Evolutionary conservation across 73 alveolate genomes (phyloP), one percentile per base, ranked within the genome.

Genomic region (Strombidium stylifer): DNA sequence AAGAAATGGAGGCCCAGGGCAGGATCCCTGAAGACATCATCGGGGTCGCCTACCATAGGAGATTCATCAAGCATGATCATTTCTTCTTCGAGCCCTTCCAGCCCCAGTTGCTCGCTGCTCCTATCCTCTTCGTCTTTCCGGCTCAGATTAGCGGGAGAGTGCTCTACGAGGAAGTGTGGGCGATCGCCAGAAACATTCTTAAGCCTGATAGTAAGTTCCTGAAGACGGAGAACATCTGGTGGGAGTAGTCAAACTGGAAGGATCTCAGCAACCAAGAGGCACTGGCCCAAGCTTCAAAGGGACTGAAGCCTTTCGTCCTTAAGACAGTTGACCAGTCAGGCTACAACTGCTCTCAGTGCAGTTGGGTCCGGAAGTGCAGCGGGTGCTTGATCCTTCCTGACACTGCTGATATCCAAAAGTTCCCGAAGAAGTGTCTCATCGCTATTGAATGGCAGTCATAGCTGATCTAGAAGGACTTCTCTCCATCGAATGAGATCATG

Each of bases 381-480:
- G 84, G 84, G 5, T 70, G 84, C 32, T 7, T 57, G 2, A 18
- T 70, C 2, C 46, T 44, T 12, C 74, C 84, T 1, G 20, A 39
- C 0, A 39, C 55, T 8, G 52, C 3, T 0, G 15, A 35, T 14
- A 56, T 70, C 4, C 60, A 70, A 5, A 59, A 70, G 24, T 32
- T 70, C 39, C 24, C 40, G 14, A 69, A 25, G 28, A 39, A 26
- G 36, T 10, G 36, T 14, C 67, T 31, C 30, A 16, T 70, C 1
- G 84, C 60, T 1, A 57, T 70, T 0, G 84, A 70, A 31, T 70
- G 84, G 84, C 65, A 70, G 16, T 55, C 65, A 3, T 44, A 49
- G 12, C 7, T 70, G n/a, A 70, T 70, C 12, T 67, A 55, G 15
- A 57, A 55, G 31, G 84, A 70, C 7, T 70, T n/a, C n/a, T n/a